Evolutionary conservation across 2,329 filamentous ascomycete genomes (phyloP).

Genomic region (Pyricularia grisea): DNA sequence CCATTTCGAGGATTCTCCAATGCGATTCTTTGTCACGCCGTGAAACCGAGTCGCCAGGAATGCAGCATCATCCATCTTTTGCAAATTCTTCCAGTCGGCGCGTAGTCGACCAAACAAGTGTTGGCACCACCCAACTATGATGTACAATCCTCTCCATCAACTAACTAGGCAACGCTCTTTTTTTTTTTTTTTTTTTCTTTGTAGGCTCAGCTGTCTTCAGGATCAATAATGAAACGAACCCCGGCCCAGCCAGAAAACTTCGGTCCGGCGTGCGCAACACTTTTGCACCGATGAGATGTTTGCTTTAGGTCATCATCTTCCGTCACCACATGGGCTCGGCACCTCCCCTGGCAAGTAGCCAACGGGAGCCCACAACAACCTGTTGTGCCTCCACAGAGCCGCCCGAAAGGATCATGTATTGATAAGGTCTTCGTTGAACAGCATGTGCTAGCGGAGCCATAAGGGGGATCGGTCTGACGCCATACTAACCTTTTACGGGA

Average conservation of each 20-base stretch:
- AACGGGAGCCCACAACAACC: background rate
- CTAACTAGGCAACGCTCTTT: background rate
- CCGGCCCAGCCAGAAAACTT: background rate
- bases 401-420: background rate
- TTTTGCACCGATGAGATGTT: background rate
- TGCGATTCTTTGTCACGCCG: background rate
- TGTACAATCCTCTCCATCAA: background rate
- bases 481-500: background rate
- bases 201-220: background rate
- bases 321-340: background rate
- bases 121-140: background rate
- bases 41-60: background rate
- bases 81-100: background rate
- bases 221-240: background rate
- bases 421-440: background rate
- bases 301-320: background rate
- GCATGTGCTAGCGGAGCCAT: background rate
- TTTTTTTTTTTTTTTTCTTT: accelerated
- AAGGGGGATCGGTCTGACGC: background rate
- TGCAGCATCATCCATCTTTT: background rate
- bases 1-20: background rate
- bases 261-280: background rate
- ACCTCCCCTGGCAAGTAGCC: background rate
- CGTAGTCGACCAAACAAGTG: background rate
- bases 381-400: background rate